Conservation (phyloP, 169 alveolate species). For the Sarcocystis neurona region DNA sequence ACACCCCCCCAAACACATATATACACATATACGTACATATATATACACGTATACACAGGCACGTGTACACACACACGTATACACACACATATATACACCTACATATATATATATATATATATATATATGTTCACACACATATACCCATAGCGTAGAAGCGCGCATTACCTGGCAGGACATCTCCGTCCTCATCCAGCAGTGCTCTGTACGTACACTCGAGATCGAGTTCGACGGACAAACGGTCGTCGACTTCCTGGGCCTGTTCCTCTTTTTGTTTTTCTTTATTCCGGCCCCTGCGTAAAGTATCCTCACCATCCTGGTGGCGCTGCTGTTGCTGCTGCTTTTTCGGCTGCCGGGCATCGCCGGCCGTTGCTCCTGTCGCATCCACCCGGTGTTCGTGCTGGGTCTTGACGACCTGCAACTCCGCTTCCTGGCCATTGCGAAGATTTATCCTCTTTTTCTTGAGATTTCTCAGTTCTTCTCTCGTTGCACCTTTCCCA, state of each 20-base stretch:
- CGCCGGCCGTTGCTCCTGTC: background rate
- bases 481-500: too few relatives aligned
- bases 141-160: background rate
- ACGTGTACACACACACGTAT: too few relatives aligned
- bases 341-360: background rate
- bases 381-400: background rate
- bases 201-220: constrained; percentile 27
- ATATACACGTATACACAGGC: too few relatives aligned
- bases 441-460: too few relatives aligned
- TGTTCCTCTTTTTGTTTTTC: background rate
- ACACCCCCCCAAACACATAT: too few relatives aligned
- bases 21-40: too few relatives aligned
- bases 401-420: too few relatives aligned
- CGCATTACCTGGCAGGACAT: constrained; percentile 1
- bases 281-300: background rate
- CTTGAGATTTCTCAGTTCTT: too few relatives aligned
- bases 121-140: too few relatives aligned
- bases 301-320: background rate
- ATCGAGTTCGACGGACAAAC: constrained; percentile 11
- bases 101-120: too few relatives aligned
- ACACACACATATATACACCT: too few relatives aligned
- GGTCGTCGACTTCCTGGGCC: background rate
- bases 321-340: background rate
- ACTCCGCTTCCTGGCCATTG: too few relatives aligned
- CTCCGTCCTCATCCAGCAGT: constrained; percentile 24